Evolutionary conservation across 257 asterid species (phyloP), one percentile per base, ranked within the genome.

Genomic region (Coffea eugenioides): DNA sequence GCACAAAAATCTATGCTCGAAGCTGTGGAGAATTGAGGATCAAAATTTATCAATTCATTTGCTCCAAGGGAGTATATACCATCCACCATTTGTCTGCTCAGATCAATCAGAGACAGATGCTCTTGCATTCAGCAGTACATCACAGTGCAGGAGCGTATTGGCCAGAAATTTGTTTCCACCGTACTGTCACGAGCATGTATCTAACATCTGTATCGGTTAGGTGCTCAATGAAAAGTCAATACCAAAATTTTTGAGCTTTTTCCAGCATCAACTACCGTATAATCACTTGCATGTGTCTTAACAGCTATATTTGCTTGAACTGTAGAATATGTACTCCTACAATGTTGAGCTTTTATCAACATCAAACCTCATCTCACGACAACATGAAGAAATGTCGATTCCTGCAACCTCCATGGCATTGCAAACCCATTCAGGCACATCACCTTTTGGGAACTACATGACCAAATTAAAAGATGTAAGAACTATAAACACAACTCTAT

Each of bases 391-490:
- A 83, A 95, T 92, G 89, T 95, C 97, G 2, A 95, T 89, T 73
- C 98, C 98, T 51, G 98, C 97, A 59, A 95, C 99, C 86, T 95
- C 99, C 99, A 95, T 92, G 56, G 99, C 99, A 74, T 93, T 95
- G 90, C 98, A 91, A 21, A 95, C 99, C 99, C 99, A 95, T 77
- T 88, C 89, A 3, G 97, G 99, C 52, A 93, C 93, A 70, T 95
- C 92, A 8, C 96, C 97, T 80, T 89, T 70, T 0, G 99, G 99
- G 78, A 95, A 95, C 99, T 95, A 81, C 86, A 87, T 69, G 64
- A 80, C 72, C 71, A 76, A 64, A 78, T 12, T 52, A 57, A 56
- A 36, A 68, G 11, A 21, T 43, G 74, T 62, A 64, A 77, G 65
- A 71, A 71, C 65, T 16, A 34, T 25, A 31, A 31, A 54, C 36